phyloP scores from a whole-genome alignment of 805 yeast species.

The Metschnikowia cerradonensis region DNA sequence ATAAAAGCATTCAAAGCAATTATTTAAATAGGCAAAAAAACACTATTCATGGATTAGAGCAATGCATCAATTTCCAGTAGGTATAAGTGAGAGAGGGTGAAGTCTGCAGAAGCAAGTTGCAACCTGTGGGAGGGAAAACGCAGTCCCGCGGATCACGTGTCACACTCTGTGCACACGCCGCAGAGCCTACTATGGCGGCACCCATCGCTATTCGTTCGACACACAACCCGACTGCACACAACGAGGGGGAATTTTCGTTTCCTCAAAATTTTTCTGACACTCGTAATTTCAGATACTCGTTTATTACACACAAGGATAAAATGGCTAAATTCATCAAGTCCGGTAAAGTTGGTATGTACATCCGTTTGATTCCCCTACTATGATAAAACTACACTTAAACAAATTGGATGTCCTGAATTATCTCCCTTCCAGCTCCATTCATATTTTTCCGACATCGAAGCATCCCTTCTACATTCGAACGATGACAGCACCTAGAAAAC shows the following conservation, averaged over 20 bases:
- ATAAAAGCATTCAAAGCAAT: not conserved
- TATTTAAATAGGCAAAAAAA: not conserved
- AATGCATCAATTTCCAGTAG: not conserved
- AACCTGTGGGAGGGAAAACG: not conserved
- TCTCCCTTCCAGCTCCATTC: not conserved
- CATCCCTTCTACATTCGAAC: no score
- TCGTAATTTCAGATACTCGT: conserved; percentile 10
- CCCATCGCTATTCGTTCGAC: conserved; percentile 10
- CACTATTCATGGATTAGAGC: no score
- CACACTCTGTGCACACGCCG: not conserved
- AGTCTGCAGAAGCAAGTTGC: not conserved
- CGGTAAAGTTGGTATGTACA: conserved; percentile 96
- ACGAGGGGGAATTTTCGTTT: conserved; percentile 20
- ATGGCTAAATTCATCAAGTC: conserved; percentile 99
- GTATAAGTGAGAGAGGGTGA: not conserved
- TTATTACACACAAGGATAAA: conserved; percentile 33
- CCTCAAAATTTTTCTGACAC: conserved; percentile 18
- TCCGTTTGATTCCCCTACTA: not conserved
- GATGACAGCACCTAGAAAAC: not conserved
- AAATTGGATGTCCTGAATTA: not conserved
- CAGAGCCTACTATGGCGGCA: not conserved
- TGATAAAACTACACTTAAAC: not conserved
- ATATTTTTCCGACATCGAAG: not conserved
- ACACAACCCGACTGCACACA: conserved; percentile 16
- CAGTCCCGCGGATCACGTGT: conserved; percentile 10